Percentiles rank a stretch among this genome's conserved stretches.
Evolutionary conservation across 73 alveolate genomes (phyloP).

Genomic region (Uronychia setigera): DNA sequence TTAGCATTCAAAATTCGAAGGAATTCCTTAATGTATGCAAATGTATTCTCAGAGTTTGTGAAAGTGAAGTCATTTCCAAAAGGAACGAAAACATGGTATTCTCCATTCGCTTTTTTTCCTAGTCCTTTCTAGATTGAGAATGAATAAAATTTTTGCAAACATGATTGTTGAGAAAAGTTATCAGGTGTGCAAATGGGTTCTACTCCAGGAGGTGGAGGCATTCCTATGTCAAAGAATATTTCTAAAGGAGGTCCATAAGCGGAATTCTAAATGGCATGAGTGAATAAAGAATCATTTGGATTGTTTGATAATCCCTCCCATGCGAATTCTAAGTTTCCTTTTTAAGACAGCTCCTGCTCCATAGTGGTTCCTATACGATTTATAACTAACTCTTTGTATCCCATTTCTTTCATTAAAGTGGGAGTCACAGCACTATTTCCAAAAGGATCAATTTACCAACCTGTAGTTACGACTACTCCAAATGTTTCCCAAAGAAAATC

Average conservation of each 20-base stretch:
- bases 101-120: too few species aligned
- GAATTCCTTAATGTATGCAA: slow-evolving; percentile 16
- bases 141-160: too few species aligned
- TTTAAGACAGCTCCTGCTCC: background rate
- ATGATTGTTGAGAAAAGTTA: background rate
- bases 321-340: background rate
- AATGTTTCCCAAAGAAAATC: slow-evolving; percentile 29
- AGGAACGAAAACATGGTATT: slow-evolving; percentile 7
- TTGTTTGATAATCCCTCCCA: slow-evolving; percentile 1
- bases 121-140: too few species aligned
- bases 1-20: background rate
- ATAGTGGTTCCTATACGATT: background rate
- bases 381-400: background rate
- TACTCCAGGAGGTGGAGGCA: background rate
- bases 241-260: slow-evolving; percentile 2
- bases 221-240: background rate
- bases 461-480: slow-evolving; percentile 9
- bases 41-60: slow-evolving; percentile 11
- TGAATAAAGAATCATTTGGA: background rate
- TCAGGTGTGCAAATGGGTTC: background rate
- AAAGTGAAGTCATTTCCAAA: slow-evolving; percentile 62
- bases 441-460: slow-evolving; percentile 52
- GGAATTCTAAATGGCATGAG: background rate
- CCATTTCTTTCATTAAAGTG: background rate
- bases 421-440: slow-evolving; percentile 29